A percentile compares a stretch with the other conserved stretches of the same genome.
phyloP scores from a whole-genome alignment of 1,284 basidiomycete species.

The Apiotrichum laibachii region DNA sequence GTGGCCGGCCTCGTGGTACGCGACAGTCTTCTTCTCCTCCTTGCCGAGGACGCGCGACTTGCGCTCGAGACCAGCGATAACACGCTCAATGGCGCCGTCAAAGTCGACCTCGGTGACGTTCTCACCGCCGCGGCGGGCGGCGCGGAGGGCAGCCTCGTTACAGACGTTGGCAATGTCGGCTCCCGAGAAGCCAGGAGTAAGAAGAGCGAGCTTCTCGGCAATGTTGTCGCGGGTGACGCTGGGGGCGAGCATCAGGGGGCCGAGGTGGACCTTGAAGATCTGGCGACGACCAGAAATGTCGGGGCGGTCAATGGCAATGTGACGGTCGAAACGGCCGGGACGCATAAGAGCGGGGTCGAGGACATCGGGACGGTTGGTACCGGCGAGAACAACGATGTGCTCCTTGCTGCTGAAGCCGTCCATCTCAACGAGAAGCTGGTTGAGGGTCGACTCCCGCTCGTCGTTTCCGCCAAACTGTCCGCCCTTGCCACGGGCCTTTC shows the following conservation, averaged over 20 bases:
- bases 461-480: constrained; percentile 92
- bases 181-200: constrained; percentile 97
- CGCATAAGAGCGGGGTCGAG: constrained; percentile 93
- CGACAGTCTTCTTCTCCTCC: constrained; percentile 98
- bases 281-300: constrained; percentile 91
- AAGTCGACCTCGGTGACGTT: constrained; percentile 82
- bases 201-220: constrained; percentile 87
- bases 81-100: constrained; percentile 95
- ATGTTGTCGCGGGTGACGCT: constrained; percentile 62
- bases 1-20: constrained; percentile 98
- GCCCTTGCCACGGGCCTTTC: constrained; percentile 87
- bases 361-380: constrained; percentile 95
- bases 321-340: constrained; percentile 95
- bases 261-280: constrained; percentile 91
- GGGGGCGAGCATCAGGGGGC: constrained; percentile 70
- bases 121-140: constrained; percentile 79
- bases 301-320: constrained; percentile 92
- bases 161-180: constrained; percentile 99
- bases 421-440: constrained; percentile 98
- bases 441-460: constrained; percentile 95
- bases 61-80: constrained; percentile 93
- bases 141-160: constrained; percentile 95
- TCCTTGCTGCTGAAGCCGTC: constrained; percentile 96
- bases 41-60: constrained; percentile 90
- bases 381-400: constrained; percentile 93